Conservation (phyloP, 2,329 filamentous ascomycete genomes). For the Thelonectria discophora region DNA sequence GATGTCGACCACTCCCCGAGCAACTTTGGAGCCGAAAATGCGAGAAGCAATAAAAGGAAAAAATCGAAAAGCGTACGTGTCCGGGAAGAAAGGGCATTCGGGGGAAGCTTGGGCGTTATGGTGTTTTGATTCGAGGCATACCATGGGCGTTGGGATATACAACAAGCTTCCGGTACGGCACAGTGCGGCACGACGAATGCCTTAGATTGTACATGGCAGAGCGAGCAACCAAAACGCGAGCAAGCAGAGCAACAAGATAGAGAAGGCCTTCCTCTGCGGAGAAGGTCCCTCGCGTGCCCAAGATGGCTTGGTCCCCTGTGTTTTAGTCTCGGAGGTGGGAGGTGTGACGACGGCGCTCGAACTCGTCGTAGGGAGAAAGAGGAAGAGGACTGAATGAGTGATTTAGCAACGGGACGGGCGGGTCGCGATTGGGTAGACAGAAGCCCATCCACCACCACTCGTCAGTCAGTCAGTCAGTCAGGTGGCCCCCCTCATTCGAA, state of each 20-base stretch:
- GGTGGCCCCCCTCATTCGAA: constrained; percentile 12
- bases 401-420: constrained; percentile 1
- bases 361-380: not conserved
- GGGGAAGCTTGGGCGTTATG: constrained; percentile 23
- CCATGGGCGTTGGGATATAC: constrained; percentile 29
- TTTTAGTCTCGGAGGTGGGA: not conserved
- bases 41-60: constrained; percentile 4
- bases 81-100: constrained; percentile 22
- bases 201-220: constrained; percentile 15
- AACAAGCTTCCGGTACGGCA: constrained; percentile 22
- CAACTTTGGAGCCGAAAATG: constrained; percentile 1
- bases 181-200: constrained; percentile 4
- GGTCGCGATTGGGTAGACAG: constrained; percentile 2
- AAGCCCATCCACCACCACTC: constrained; percentile 5
- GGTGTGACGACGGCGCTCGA: not conserved
- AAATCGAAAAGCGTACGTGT: constrained; percentile 20
- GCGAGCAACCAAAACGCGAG: not conserved
- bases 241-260: constrained; percentile 3
- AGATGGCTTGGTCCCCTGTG: not conserved
- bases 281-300: not conserved
- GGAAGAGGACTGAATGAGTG: not conserved
- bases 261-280: not conserved
- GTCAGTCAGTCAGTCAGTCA: constrained; percentile 9
- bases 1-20: not conserved
- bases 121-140: constrained; percentile 30